A percentile compares a stretch with the other conserved stretches of the same genome.
phyloP scores from a whole-genome alignment of 140 eudicot species.

The Ambrosia hybrid region DNA sequence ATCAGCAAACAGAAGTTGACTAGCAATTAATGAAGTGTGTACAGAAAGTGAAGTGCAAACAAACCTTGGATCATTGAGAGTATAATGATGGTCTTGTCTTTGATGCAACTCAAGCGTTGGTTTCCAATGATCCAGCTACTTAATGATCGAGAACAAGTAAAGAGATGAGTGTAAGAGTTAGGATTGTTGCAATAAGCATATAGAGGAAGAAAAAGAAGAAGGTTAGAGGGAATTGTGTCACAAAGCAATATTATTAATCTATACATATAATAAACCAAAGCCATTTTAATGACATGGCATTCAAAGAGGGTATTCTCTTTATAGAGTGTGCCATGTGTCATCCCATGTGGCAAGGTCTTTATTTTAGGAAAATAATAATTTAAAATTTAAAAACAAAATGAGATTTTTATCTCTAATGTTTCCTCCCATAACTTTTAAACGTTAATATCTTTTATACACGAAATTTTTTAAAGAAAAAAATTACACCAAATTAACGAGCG shows the following conservation, averaged over 20 bases:
- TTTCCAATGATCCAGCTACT: slow-evolving; percentile 35
- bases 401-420: too few relatives aligned
- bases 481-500: too few relatives aligned
- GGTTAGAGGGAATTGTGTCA: slow-evolving; percentile 30
- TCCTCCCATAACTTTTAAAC: too few relatives aligned
- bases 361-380: too few relatives aligned
- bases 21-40: not conserved
- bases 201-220: slow-evolving; percentile 3
- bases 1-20: slow-evolving; percentile 10
- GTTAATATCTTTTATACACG: too few relatives aligned
- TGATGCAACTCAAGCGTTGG: slow-evolving; percentile 25
- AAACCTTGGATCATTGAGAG: slow-evolving; percentile 31
- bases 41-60: not conserved
- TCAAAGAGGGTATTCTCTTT: too few relatives aligned
- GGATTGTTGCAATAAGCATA: not conserved
- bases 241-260: slow-evolving; percentile 9
- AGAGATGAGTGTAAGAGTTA: slow-evolving; percentile 18
- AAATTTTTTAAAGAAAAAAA: too few relatives aligned
- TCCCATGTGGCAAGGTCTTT: too few relatives aligned
- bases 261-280: too few relatives aligned
- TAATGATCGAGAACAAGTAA: not conserved
- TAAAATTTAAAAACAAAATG: too few relatives aligned
- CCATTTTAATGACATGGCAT: too few relatives aligned
- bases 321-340: too few relatives aligned
- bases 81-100: not conserved